Conservation (phyloP, 495 filamentous ascomycete genomes). For the Penicillium longicatenatum region DNA sequence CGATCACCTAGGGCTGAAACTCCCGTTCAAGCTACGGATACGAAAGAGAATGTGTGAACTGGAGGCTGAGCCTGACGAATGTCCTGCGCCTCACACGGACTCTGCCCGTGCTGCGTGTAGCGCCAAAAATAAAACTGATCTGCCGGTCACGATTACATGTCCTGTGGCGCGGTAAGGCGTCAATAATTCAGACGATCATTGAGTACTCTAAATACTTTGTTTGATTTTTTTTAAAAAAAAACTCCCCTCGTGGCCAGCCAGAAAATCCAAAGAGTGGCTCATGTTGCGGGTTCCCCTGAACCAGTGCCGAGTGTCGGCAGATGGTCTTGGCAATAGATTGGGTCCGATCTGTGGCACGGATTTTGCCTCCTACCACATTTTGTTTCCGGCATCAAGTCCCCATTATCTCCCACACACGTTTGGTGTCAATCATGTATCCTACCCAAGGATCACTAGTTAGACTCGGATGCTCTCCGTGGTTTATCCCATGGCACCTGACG, state of each 20-base stretch:
- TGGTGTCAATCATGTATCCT: not conserved
- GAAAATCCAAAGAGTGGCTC: constrained; percentile 1
- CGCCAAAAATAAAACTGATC: not conserved
- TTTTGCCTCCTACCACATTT: not conserved
- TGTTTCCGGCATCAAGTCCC: not conserved
- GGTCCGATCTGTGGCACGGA: not conserved
- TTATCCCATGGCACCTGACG: not conserved
- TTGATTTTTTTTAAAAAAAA: too few relatives aligned
- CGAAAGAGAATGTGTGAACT: not conserved
- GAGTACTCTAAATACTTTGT: not conserved
- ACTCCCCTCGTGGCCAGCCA: not conserved
- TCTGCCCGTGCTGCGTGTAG: not conserved
- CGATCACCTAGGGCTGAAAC: constrained; percentile 25
- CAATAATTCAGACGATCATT: constrained; percentile 8
- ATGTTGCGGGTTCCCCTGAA: not conserved
- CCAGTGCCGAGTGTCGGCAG: not conserved
- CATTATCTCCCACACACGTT: too few relatives aligned
- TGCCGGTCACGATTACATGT: not conserved
- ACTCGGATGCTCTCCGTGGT: not conserved
- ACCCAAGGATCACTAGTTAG: not conserved
- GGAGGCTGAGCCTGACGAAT: constrained; percentile 21
- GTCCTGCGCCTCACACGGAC: constrained; percentile 17
- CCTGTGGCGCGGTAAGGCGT: not conserved
- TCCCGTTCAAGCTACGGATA: constrained; percentile 1
- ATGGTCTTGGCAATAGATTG: not conserved